These are phyloP conservation scores for Herpotrichia juniperi DNA, from an alignment of 2,329 filamentous ascomycete species.

Conservation along the genomic window DNA sequence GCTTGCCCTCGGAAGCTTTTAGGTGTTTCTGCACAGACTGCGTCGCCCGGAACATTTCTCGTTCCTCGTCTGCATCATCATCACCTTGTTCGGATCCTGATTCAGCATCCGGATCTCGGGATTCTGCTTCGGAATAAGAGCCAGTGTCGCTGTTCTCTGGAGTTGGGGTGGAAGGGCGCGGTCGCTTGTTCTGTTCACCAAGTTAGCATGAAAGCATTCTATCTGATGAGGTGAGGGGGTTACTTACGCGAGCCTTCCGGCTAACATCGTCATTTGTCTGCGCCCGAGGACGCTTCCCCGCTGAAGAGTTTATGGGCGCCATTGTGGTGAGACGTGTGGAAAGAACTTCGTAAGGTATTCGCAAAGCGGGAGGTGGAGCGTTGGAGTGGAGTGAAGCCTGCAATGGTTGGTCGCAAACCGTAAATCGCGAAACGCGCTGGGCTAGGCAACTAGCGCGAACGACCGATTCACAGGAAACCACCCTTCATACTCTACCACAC, in stretches of 20 bases:
- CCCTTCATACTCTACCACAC: not conserved
- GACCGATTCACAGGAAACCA: no score
- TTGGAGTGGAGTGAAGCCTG: not conserved
- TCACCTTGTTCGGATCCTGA: constrained; percentile 2
- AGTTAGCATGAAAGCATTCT: constrained; percentile 8
- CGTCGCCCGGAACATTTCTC: constrained; percentile 32
- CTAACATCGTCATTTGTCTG: constrained; percentile 19
- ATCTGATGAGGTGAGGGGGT: not conserved
- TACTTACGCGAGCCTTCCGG: constrained; percentile 26
- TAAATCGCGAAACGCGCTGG: not conserved
- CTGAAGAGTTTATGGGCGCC: constrained; percentile 34
- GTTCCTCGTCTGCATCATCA: constrained; percentile 21
- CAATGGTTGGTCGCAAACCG: not conserved
- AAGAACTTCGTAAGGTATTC: not conserved
- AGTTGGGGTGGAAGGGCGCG: constrained; percentile 26
- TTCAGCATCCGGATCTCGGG: constrained; percentile 1
- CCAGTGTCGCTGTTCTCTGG: constrained; percentile 27
- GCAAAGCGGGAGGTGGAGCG: not conserved
- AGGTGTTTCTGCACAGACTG: constrained; percentile 37
- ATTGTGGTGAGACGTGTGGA: constrained; percentile 11
- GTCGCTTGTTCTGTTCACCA: constrained; percentile 37
- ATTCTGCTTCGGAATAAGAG: constrained; percentile 3
- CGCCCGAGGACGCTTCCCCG: constrained; percentile 35
- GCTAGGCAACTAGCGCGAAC: not conserved
- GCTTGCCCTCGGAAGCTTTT: constrained; percentile 21